phyloP scores from a whole-genome alignment of 176 grass and related monocot species.

The Avena eriantha region DNA sequence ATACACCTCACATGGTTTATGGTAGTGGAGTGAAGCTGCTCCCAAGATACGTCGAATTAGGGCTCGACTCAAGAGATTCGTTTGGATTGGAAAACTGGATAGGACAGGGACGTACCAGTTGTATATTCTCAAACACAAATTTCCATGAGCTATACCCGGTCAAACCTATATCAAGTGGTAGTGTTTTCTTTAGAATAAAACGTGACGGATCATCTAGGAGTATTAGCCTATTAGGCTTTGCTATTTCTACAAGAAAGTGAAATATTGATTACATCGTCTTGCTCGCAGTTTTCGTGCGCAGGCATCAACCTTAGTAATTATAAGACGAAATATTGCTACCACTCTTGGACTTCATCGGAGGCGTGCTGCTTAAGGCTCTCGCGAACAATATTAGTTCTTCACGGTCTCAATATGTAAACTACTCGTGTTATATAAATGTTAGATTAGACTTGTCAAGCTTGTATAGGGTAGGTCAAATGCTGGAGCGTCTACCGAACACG shows the following conservation, averaged over 20 bases:
- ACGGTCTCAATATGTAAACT: too few species aligned
- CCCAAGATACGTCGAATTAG: background rate
- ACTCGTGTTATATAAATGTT: too few species aligned
- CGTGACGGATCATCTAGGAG: too few species aligned
- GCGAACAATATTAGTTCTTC: too few species aligned
- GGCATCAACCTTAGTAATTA: background rate
- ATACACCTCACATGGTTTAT: constrained; percentile 37
- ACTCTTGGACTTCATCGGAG: background rate
- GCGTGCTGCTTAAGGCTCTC: too few species aligned
- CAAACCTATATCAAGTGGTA: background rate
- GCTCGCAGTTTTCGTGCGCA: background rate
- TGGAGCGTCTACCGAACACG: background rate
- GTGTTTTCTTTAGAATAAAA: background rate
- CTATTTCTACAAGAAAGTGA: too few species aligned
- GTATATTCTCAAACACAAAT: background rate
- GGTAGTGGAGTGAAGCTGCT: background rate
- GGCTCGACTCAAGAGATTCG: background rate
- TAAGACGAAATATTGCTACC: background rate
- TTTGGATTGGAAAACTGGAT: background rate
- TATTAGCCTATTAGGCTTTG: too few species aligned
- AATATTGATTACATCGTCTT: background rate
- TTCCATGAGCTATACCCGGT: background rate
- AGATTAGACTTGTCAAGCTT: too few species aligned
- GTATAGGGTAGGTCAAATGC: background rate
- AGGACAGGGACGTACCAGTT: background rate